Conservation (phyloP, 2,329 filamentous ascomycete genomes). For the Trichoderma koningiopsis region DNA sequence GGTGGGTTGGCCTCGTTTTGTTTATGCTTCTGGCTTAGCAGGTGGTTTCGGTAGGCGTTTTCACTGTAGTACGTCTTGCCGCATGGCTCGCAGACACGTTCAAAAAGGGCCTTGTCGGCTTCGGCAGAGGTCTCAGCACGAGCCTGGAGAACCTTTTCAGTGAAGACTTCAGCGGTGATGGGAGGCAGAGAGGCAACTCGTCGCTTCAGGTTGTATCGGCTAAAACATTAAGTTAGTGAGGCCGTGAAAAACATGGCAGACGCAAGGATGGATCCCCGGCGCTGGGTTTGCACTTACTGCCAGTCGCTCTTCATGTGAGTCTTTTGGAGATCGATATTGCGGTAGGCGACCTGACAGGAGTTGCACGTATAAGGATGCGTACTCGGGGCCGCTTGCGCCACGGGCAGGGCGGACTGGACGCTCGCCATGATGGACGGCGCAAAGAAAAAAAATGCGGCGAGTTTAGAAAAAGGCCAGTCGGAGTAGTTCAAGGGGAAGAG, state of each 20-base stretch:
- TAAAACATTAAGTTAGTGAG: constrained; percentile 39
- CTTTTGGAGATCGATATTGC: constrained; percentile 88
- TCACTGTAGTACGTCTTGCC: constrained; percentile 95
- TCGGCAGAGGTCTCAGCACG: constrained; percentile 82
- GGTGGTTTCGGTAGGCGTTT: constrained; percentile 91
- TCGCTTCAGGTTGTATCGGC: constrained; percentile 94
- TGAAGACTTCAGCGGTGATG: constrained; percentile 88
- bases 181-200: constrained; percentile 88
- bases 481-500: not conserved
- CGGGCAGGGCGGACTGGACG: constrained; percentile 37
- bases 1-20: constrained; percentile 52
- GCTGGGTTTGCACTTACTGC: constrained; percentile 69
- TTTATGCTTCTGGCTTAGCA: constrained; percentile 89
- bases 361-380: constrained; percentile 97
- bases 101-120: constrained; percentile 84
- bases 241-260: not conserved
- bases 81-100: constrained; percentile 79
- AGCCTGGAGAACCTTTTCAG: constrained; percentile 91
- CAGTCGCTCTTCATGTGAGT: constrained; percentile 98
- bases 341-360: constrained; percentile 95
- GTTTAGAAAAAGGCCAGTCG: not conserved
- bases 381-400: constrained; percentile 42
- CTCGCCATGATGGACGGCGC: constrained; percentile 48
- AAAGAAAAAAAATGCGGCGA: not conserved
- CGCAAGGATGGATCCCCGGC: not conserved